Base-by-base conservation (phyloP, 140 eudicot genomes). In the Erigeron philadelphicus region DNA sequence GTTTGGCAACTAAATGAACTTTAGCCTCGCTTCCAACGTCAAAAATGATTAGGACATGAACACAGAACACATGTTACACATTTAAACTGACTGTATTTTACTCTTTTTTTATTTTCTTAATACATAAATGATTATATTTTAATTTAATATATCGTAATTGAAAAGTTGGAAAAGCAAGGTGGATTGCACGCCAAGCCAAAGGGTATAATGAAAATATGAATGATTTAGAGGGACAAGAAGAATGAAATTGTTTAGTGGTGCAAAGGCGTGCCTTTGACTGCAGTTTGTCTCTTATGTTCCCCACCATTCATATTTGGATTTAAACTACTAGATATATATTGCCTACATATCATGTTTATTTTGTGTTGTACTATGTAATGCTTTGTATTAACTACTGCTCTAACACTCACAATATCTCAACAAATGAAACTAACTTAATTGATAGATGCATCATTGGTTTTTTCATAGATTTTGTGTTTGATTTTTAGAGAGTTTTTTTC, bases 101-200 rank as follows among this genome's bases (percentile, higher is more conserved):
- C 38, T 31, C 5, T 4, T 31, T 31, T 16, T 15, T 48, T 11
- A 9, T 48, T 48, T 48, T 16, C 8, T 60, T 62, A 13, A 31
- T 55, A 18, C 9, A 59, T 61, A 3, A 8, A 18, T 38, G 11
- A 18, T 18, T 13, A 23, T 7, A 42, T 21, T 10, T 9, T 9
- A 3, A 13, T 2, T 53, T n/a, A 18, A 4, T 40, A 41, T 21
- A 0, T 64, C 59, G 67, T 67, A 75, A 75, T 58, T 75, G 68
- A 75, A 75, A 64, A 8, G 49, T 49, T 45, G 64, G 38, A 58
- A 77, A 71, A 77, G 79, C 54, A 72, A 60, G 58, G 35, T 55
- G 67, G 58, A 46, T 55, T 79, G 80, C 83, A 79, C 83, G 83
- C 83, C 80, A 79, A 79, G 66, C 79, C 17, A 79, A 31, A 79